Base-by-base conservation (phyloP, 2,329 filamentous ascomycete species). In the Diaporthe sp. region DNA sequence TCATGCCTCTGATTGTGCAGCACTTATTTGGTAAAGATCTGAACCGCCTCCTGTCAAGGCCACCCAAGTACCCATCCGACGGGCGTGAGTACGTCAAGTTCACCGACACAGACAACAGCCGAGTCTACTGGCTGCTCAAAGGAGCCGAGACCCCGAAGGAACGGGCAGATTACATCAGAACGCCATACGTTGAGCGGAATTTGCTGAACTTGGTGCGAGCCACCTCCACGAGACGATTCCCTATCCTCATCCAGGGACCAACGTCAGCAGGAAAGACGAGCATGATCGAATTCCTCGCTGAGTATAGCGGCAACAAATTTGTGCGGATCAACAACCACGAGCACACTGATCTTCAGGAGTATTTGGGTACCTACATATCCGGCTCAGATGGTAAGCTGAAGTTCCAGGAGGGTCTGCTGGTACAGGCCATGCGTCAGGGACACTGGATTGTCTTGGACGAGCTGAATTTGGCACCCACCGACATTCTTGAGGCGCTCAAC, bases 261-360 rank as follows among this genome's bases (percentile, higher is more conserved):
- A 99, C 97, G 0, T 99, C 97, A 7, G 94, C 96, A 17, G 97
- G 97, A 77, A 99, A 99, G 84, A 99, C 97, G 0, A 98, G 96
- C 83, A 99, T 99, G 97, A 97, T 99, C 55, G 96, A 98, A 83
- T 98, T 98, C 82, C 89, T 99, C 50, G 96, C 97, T n/a, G 97
- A 97, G 80, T 93, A 94, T 72, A 98, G 95, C 40, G 97, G 97
- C 4, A 98, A 99, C 82, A 97, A 94, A 80, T 99, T 98, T 81
- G 95, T 99, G 57, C 92, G 97, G 75, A 99, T 99, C 87, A 99
- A 99, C 85, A 99, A 99, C 79, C 97, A 99, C 83, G 97, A 99
- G 81, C 97, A 99, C 81, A 99, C 97, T 0, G 97, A 99, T 82
- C 87, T 99, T 50, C 97, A 99, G 83, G 97, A 99, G 82, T 99